Base-by-base conservation (phyloP, 352 stramenopile genomes). In the Aphanomyces invadans region DNA sequence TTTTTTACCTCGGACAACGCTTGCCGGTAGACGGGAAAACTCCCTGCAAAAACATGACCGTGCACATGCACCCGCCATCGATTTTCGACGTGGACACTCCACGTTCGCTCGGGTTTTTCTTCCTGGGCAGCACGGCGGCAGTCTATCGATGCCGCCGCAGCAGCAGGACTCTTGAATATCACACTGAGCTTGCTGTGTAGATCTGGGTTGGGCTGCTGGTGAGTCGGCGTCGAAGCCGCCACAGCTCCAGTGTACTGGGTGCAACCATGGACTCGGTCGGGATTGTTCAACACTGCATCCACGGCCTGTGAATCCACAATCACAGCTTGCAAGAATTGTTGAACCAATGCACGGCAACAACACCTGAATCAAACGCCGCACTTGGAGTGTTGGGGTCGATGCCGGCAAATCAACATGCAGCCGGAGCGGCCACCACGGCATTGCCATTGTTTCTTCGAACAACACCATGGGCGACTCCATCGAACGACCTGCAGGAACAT, bases 311-410 rank as follows among this genome's bases (percentile, higher is more conserved):
- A 42, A 42, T 42, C 7, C 36, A 42, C 36, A 15, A 15, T 15
- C 36, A 42, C 15, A 42, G 7, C 7, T 42, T n/a, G n/a, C n/a
- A n/a, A n/a, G n/a, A n/a, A n/a, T n/a, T n/a, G n/a, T n/a, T n/a
- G n/a, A n/a, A n/a, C n/a, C n/a, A n/a, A n/a, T n/a, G n/a, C n/a
- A n/a, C n/a, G n/a, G n/a, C n/a, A n/a, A n/a, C n/a, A n/a, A n/a
- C n/a, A 57, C 60, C 48, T 59, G 42, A 7, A 67, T 44, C 23
- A 67, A 67, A 3, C 39, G 60, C 17, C 60, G 60, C 5, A 67
- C 59, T 2, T 21, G 17, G 7, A 44, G n/a, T 28, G 48, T n/a
- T 9, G 39, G 29, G 19, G 54, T 26, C 32, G 28, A 19, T 4
- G 44, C 42, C 10, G 60, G 26, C 31, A 67, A 44, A 4, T 28